Conservation (phyloP, 106 monocot genomes). For the Alisma plantagoaquatica region DNA sequence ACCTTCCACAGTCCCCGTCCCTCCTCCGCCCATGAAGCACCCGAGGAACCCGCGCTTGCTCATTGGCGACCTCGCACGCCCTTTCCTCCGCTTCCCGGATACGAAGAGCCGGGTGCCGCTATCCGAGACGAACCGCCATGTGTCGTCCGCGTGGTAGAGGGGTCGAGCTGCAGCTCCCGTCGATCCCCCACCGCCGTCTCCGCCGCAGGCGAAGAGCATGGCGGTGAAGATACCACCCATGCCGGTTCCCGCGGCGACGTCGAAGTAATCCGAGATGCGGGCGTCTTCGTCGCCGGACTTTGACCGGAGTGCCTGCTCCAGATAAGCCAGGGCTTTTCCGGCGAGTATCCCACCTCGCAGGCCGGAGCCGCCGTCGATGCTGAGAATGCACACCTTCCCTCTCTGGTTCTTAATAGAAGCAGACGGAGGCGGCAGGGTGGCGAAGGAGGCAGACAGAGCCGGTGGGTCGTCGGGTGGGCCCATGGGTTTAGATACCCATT, state of each 20-base stretch:
- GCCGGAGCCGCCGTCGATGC: constrained; percentile 24
- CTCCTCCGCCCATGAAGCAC: background rate
- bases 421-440: background rate
- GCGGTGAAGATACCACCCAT: constrained; percentile 30
- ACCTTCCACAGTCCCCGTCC: background rate
- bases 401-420: background rate
- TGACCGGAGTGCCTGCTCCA: constrained; percentile 5
- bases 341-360: constrained; percentile 13
- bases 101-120: constrained; percentile 1
- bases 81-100: background rate
- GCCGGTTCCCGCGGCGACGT: constrained; percentile 6
- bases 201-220: constrained; percentile 45
- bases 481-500: background rate
- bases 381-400: constrained; percentile 13
- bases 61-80: background rate
- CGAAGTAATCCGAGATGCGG: constrained; percentile 54
- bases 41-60: background rate
- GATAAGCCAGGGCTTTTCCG: constrained; percentile 4
- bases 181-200: constrained; percentile 19
- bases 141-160: constrained; percentile 16
- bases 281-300: constrained; percentile 24
- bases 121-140: background rate
- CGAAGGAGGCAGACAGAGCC: background rate
- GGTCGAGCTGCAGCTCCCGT: constrained; percentile 13
- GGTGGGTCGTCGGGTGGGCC: background rate